Conservation (phyloP, 805 yeast genomes). For the Yamadazyma sp. region DNA sequence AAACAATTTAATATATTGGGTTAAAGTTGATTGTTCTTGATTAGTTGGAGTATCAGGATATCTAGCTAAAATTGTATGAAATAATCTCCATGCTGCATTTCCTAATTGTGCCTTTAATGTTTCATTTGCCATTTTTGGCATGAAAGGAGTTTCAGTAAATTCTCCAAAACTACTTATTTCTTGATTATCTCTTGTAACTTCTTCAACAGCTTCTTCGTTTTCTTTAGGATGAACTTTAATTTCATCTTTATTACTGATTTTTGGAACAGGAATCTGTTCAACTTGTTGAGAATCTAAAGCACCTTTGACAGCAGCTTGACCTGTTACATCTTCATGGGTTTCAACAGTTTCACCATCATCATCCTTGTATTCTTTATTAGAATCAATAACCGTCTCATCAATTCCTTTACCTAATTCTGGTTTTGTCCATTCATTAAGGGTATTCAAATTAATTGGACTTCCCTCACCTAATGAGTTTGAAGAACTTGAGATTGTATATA, state of each 20-base stretch:
- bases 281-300: no score
- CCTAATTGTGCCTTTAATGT: conserved; percentile 83
- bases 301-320: neutral
- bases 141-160: conserved; percentile 53
- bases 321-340: conserved; percentile 2
- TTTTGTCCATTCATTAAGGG: conserved; percentile 1
- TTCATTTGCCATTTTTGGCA: conserved; percentile 93
- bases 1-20: conserved; percentile 65
- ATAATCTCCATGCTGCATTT: conserved; percentile 82
- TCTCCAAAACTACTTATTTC: conserved; percentile 7
- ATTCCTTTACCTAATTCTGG: conserved; percentile 1
- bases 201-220: neutral
- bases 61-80: conserved; percentile 89
- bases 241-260: no score
- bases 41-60: conserved; percentile 80
- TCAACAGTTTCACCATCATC: conserved; percentile 6
- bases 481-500: conserved; percentile 23
- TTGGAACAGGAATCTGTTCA: no score
- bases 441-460: neutral
- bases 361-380: conserved; percentile 1
- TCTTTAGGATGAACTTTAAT: neutral
- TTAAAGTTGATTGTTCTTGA: conserved; percentile 61
- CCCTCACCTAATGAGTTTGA: conserved; percentile 2
- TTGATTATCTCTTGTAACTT: neutral
- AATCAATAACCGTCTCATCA: conserved; percentile 9